Percentiles rank a stretch among this genome's conserved stretches.
Conservation (phyloP, 371 early-diverging fungal species). For the Mortierella sp. region DNA sequence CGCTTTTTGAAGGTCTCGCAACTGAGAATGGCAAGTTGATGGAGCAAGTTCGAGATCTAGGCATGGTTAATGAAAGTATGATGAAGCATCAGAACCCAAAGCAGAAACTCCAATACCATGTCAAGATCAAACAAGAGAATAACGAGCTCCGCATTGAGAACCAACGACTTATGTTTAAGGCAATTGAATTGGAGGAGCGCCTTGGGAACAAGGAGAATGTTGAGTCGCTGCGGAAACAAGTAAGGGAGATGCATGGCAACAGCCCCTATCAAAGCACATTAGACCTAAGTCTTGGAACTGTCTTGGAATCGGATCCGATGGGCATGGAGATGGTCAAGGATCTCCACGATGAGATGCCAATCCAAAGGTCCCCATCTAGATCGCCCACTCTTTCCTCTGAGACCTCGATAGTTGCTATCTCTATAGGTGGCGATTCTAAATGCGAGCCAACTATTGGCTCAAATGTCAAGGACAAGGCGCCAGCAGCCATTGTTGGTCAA, state of each 20-base stretch:
- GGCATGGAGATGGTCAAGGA: slow-evolving; percentile 38
- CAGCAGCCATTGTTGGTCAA: slow-evolving; percentile 15
- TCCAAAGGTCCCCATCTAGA: slow-evolving; percentile 24
- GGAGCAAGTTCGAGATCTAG: slow-evolving; percentile 55
- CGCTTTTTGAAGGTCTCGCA: slow-evolving; percentile 51
- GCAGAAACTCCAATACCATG: slow-evolving; percentile 62
- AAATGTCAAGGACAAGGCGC: neutral
- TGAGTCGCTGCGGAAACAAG: slow-evolving; percentile 49
- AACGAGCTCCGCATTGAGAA: slow-evolving; percentile 59
- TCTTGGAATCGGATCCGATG: slow-evolving; percentile 10
- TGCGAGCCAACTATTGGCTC: neutral
- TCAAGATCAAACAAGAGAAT: slow-evolving; percentile 64
- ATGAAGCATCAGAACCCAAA: slow-evolving; percentile 61
- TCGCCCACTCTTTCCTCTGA: slow-evolving; percentile 42
- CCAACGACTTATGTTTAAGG: slow-evolving; percentile 53
- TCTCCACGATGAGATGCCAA: slow-evolving; percentile 25
- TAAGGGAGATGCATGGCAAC: slow-evolving; percentile 45
- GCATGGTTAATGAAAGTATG: slow-evolving; percentile 50
- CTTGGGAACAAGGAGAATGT: slow-evolving; percentile 56
- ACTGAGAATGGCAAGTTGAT: slow-evolving; percentile 59
- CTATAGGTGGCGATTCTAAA: neutral
- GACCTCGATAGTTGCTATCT: neutral
- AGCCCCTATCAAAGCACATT: slow-evolving; percentile 20
- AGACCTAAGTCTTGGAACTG: slow-evolving; percentile 4
- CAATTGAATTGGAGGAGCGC: slow-evolving; percentile 52